phyloP scores from a whole-genome alignment of 2,329 filamentous ascomycete genomes.

The Fusarium anguioides region DNA sequence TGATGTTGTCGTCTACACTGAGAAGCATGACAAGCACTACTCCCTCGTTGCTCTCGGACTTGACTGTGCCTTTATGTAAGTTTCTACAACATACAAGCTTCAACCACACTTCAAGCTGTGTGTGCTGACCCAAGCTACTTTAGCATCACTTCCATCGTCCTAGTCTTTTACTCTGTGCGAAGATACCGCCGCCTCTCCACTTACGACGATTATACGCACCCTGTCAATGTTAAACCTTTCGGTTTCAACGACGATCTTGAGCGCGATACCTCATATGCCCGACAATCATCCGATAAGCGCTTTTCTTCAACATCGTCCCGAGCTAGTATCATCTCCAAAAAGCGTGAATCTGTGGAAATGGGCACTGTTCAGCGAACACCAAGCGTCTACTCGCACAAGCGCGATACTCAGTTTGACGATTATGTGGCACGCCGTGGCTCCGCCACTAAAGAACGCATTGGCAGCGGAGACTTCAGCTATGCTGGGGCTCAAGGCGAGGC shows the following conservation, averaged over 20 bases:
- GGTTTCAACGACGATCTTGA: constrained; percentile 55
- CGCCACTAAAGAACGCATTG: constrained; percentile 38
- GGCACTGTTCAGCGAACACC: constrained; percentile 40
- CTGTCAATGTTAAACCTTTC: constrained; percentile 61
- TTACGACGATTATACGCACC: constrained; percentile 63
- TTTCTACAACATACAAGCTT: background rate
- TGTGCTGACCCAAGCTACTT: constrained; percentile 8
- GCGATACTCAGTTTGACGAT: constrained; percentile 61
- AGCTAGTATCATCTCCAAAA: constrained; percentile 46
- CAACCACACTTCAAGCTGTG: too few relatives aligned
- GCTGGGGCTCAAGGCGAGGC: constrained; percentile 23
- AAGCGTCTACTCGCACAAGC: constrained; percentile 56
- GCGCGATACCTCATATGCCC: constrained; percentile 43
- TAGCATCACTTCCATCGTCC: constrained; percentile 53
- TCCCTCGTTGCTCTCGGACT: constrained; percentile 61
- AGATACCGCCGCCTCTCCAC: constrained; percentile 60
- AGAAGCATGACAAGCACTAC: constrained; percentile 59
- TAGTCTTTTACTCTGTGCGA: constrained; percentile 59
- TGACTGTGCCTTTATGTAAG: constrained; percentile 62
- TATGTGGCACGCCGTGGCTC: constrained; percentile 54
- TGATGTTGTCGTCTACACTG: constrained; percentile 63
- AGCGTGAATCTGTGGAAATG: constrained; percentile 38
- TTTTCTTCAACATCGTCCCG: constrained; percentile 45
- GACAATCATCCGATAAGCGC: constrained; percentile 45
- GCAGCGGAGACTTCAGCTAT: constrained; percentile 51